phyloP scores from a whole-genome alignment of 2,329 filamentous ascomycete genomes.

The Cercospora sp. region DNA sequence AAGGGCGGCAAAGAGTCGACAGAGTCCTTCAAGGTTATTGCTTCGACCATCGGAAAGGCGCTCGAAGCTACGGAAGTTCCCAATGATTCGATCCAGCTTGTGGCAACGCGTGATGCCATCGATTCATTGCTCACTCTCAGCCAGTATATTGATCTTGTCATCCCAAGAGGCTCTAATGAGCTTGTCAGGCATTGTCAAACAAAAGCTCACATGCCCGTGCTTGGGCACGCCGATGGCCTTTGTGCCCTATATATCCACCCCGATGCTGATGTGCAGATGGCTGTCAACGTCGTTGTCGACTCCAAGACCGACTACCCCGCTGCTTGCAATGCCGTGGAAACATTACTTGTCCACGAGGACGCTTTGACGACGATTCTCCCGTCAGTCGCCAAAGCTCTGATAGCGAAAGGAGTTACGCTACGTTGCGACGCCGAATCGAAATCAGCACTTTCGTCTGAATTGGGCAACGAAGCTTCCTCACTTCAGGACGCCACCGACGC shows the following conservation, averaged over 20 bases:
- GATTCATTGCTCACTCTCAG: constrained; percentile 84
- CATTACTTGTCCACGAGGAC: constrained; percentile 76
- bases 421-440: constrained; percentile 75
- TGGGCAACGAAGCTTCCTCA: constrained; percentile 45
- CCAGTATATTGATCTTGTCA: constrained; percentile 87
- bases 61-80: constrained; percentile 74
- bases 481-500: constrained; percentile 65
- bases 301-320: constrained; percentile 94
- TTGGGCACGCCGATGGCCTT: constrained; percentile 93
- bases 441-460: constrained; percentile 56
- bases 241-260: constrained; percentile 83
- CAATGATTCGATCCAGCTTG: constrained; percentile 84
- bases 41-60: constrained; percentile 76
- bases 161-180: constrained; percentile 87
- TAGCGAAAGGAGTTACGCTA: constrained; percentile 75
- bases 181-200: constrained; percentile 87
- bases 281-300: constrained; percentile 77
- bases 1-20: constrained; percentile 97
- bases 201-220: constrained; percentile 88
- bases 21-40: constrained; percentile 91
- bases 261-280: constrained; percentile 71
- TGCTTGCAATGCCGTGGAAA: constrained; percentile 93
- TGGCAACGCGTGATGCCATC: constrained; percentile 88
- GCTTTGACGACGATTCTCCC: constrained; percentile 69
- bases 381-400: constrained; percentile 68